These are phyloP conservation scores for Rhodotorula sphaerocarpa DNA, from an alignment of 768 basidiomycete genomes.

Conservation along the genomic window DNA sequence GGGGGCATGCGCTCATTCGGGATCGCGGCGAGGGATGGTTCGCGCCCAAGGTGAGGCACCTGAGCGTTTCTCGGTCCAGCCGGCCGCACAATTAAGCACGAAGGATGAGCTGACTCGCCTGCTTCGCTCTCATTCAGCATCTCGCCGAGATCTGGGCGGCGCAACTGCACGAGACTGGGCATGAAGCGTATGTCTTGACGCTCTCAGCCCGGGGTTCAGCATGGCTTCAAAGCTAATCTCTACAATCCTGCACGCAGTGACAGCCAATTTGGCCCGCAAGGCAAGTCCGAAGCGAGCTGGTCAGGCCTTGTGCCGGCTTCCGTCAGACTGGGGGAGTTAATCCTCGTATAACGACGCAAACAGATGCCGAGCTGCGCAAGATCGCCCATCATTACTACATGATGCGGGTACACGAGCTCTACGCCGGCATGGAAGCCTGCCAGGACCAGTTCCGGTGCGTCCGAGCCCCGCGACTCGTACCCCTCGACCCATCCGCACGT, in stretches of 20 bases:
- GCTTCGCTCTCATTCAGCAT: background rate
- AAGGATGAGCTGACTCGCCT: background rate
- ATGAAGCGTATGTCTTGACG: background rate
- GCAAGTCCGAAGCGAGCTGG: no score
- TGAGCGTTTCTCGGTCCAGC: background rate
- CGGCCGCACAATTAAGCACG: no score
- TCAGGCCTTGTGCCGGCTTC: no score
- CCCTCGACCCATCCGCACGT: no score
- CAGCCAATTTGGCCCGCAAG: background rate
- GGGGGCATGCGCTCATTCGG: conserved; percentile 18
- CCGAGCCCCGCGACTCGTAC: no score
- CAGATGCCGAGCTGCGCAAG: conserved; percentile 23
- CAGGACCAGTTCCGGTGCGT: conserved; percentile 32
- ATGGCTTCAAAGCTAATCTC: no score
- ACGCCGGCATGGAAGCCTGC: conserved; percentile 23
- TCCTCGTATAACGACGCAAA: no score
- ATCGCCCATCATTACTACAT: conserved; percentile 33
- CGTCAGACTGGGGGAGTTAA: no score
- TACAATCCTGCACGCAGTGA: no score
- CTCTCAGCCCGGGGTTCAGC: no score
- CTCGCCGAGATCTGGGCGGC: background rate
- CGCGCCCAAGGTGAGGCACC: conserved; percentile 11
- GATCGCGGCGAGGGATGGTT: conserved; percentile 8
- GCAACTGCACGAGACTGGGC: background rate
- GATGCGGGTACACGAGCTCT: conserved; percentile 27